phyloP scores from a whole-genome alignment of 228 moss, liverwort and hornwort genomes.

The Sphagnum fallax region DNA sequence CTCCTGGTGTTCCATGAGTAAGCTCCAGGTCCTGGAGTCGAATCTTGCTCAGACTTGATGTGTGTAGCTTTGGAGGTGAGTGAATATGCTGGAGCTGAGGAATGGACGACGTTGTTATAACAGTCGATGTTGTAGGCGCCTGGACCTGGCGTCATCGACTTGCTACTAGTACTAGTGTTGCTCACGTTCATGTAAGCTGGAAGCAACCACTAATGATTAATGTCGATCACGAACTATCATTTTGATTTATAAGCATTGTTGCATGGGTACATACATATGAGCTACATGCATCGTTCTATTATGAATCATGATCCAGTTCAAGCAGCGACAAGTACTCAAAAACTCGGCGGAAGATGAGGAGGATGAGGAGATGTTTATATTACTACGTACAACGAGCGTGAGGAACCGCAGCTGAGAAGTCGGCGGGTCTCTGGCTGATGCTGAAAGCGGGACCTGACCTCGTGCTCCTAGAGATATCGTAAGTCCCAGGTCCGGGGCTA shows the following conservation, averaged over 20 bases:
- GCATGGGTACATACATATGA: no score
- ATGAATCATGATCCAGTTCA: no score
- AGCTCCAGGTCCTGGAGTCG: slow-evolving; percentile 7
- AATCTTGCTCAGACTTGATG: not conserved
- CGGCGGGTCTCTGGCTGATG: slow-evolving; percentile 1
- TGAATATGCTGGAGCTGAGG: slow-evolving; percentile 20
- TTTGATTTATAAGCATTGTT: no score
- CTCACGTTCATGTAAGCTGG: no score
- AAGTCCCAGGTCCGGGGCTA: slow-evolving; percentile 35
- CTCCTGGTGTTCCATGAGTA: not conserved
- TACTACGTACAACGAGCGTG: not conserved
- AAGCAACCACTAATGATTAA: no score
- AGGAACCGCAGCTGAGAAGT: not conserved
- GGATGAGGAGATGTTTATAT: slow-evolving; percentile 18
- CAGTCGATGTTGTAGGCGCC: slow-evolving; percentile 18
- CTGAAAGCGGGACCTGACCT: slow-evolving; percentile 7
- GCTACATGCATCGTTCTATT: no score
- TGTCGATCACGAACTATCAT: no score
- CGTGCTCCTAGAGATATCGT: slow-evolving; percentile 11
- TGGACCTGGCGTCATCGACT: slow-evolving; percentile 19
- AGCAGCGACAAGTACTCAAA: no score
- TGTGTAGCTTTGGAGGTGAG: slow-evolving; percentile 9
- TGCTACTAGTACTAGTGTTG: not conserved
- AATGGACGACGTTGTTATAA: not conserved
- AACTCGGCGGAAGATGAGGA: slow-evolving; percentile 8